Evolutionary conservation across 441 rosid species (phyloP).

Genomic region (Jatropha multifida): DNA sequence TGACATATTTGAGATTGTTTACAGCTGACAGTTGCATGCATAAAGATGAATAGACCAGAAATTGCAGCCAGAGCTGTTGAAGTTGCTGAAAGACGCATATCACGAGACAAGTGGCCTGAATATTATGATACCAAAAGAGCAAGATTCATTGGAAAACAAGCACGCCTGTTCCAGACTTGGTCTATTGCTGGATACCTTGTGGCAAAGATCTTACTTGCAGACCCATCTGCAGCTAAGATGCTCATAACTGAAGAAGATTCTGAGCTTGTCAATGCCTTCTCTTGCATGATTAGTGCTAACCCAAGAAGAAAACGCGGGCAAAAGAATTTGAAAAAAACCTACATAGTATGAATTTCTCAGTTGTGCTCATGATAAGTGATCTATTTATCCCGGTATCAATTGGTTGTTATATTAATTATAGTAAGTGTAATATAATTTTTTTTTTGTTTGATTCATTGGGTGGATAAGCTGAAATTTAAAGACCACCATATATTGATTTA

Average conservation of each 20-base stretch:
- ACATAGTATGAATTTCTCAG: conserved; percentile 35
- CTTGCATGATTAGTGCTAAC: conserved; percentile 54
- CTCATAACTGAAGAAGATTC: conserved; percentile 52
- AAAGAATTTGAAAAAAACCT: conserved; percentile 38
- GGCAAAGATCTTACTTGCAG: conserved; percentile 44
- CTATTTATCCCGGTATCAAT: conserved; percentile 1
- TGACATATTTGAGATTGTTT: conserved; percentile 10
- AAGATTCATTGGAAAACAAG: conserved; percentile 52
- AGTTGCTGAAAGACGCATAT: conserved; percentile 41
- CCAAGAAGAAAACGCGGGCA: conserved; percentile 46
- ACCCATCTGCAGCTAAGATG: conserved; percentile 44
- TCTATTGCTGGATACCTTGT: conserved; percentile 58
- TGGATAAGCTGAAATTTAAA: conserved; percentile 5
- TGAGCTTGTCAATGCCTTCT: conserved; percentile 54
- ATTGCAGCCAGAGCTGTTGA: conserved; percentile 47
- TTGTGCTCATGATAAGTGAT: background rate
- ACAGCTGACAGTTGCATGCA: conserved; percentile 55
- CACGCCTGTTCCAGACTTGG: conserved; percentile 54
- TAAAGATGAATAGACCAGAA: conserved; percentile 51
- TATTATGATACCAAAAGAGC: conserved; percentile 51
- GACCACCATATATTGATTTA: conserved; percentile 9
- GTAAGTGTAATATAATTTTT: conserved; percentile 10
- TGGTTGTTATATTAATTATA: background rate
- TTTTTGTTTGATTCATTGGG: conserved; percentile 10
- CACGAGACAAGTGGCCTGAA: conserved; percentile 56